Base-by-base conservation (phyloP, 768 basidiomycete species). In the Suillus lakei region DNA sequence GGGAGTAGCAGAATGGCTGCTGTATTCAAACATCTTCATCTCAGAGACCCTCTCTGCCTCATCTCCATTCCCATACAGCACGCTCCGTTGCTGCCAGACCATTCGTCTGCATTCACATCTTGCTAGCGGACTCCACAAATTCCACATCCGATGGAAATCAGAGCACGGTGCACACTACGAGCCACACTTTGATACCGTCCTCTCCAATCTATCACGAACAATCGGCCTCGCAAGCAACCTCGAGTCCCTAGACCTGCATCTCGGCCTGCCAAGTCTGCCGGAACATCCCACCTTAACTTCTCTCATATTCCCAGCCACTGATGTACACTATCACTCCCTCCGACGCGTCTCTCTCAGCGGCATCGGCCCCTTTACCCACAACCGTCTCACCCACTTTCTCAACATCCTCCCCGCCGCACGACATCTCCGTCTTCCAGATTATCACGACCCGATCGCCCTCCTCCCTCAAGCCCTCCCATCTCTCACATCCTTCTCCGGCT, bases 401-500 rank as follows among this genome's bases (percentile, higher is more conserved):
- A 66, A 76, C 28, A 73, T 77, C 12, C 74, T 81, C 54, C 79
- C 81, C 15, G 70, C 74, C 1, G 73, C 89, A 64, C 81, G 76
- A 51, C 81, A 84, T 64, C 79, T 87, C 59, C 79, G 79, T 66
- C 73, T 87, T 44, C 76, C 78, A n/a, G 84, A 85, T 72, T 79
- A 83, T 66, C 78, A 79, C 64, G 69, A 79, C 39, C 71, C 78
- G 9, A 77, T 88, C 34, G 66, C 71, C 61, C 77, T 88, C 34
- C 76, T 80, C 8, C 70, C 80, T n/a, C 63, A 70, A 63, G 82
- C 84, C 61, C 77, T 90, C 23, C 85, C 85, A 5, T 67, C 67
- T 55, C 81, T 91, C 28, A 69, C 80, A 15, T 81, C 82, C 60
- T 90, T 89, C 81, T 86, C 87, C 63, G 89, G 89, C 64, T 81